Evolutionary conservation across 176 grass and related monocot species (phyloP).

Genomic region (Oryza punctata): DNA sequence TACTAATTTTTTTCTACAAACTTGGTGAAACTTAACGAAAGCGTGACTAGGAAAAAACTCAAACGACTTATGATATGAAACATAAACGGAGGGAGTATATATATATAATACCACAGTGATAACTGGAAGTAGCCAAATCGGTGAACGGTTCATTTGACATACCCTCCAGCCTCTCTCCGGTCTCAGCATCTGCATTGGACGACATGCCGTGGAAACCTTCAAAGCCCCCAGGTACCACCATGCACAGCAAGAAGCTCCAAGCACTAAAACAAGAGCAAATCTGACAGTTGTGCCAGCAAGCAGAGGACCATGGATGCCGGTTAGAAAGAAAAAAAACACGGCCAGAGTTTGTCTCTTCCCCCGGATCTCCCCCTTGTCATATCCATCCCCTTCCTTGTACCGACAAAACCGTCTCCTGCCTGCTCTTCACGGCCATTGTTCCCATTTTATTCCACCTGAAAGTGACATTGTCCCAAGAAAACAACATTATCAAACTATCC

Average conservation of each 20-base stretch:
- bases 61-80: too few species aligned
- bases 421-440: conserved; percentile 8
- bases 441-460: conserved; percentile 36
- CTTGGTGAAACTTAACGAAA: too few species aligned
- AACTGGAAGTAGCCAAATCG: background rate
- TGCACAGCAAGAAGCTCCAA: conserved; percentile 39
- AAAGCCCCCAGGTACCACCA: conserved; percentile 25
- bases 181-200: conserved; percentile 47
- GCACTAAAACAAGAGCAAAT: conserved; percentile 32
- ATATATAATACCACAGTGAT: background rate
- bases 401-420: conserved; percentile 44
- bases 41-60: too few species aligned
- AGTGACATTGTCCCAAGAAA: conserved; percentile 24
- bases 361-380: conserved; percentile 51
- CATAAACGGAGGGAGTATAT: too few species aligned
- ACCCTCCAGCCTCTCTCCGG: conserved; percentile 15
- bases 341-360: conserved; percentile 53
- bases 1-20: too few species aligned
- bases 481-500: conserved; percentile 21
- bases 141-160: conserved; percentile 40
- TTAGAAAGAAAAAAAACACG: conserved; percentile 9
- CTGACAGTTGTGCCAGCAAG: conserved; percentile 29
- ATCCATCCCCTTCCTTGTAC: conserved; percentile 26
- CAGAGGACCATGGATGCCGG: conserved; percentile 8
- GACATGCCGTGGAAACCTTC: conserved; percentile 45